phyloP scores from a whole-genome alignment of 352 stramenopile genomes.

The Phytopythium montanum region DNA sequence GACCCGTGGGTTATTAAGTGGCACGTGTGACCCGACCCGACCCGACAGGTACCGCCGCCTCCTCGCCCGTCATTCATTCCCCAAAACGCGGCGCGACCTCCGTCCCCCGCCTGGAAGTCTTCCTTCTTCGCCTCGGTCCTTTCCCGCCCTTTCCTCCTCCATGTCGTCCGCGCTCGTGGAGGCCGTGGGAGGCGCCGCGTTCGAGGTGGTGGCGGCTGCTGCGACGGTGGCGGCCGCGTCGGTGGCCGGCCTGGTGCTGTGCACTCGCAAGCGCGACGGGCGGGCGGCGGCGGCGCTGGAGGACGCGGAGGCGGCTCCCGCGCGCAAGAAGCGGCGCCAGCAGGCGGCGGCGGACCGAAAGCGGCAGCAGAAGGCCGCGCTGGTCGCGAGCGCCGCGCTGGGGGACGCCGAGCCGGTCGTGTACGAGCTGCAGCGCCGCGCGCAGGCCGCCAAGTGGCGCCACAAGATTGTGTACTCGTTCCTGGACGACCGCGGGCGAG shows the following conservation, averaged over 20 bases:
- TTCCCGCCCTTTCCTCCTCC: neutral
- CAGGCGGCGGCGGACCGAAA: slow-evolving; percentile 6
- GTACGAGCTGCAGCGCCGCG: slow-evolving; percentile 47
- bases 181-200: slow-evolving; percentile 32
- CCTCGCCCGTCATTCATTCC: neutral
- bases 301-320: slow-evolving; percentile 6
- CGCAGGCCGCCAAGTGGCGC: slow-evolving; percentile 30
- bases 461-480: slow-evolving; percentile 82
- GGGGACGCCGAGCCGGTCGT: slow-evolving; percentile 36
- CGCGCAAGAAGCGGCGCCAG: slow-evolving; percentile 32
- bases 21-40: neutral
- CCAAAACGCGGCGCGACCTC: neutral
- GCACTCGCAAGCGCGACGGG: slow-evolving; percentile 22
- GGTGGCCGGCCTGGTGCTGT: slow-evolving; percentile 21
- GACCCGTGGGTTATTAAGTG: neutral
- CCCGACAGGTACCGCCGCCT: neutral
- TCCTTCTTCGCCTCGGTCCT: neutral
- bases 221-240: slow-evolving; percentile 40
- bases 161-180: slow-evolving; percentile 34
- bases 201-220: slow-evolving; percentile 42
- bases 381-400: slow-evolving; percentile 30
- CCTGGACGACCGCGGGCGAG: slow-evolving; percentile 64
- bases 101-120: neutral
- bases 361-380: neutral
- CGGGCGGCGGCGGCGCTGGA: slow-evolving; percentile 2